These are phyloP conservation scores for Mycena galericulata DNA, from an alignment of 768 basidiomycete species.

Conservation along the genomic window DNA sequence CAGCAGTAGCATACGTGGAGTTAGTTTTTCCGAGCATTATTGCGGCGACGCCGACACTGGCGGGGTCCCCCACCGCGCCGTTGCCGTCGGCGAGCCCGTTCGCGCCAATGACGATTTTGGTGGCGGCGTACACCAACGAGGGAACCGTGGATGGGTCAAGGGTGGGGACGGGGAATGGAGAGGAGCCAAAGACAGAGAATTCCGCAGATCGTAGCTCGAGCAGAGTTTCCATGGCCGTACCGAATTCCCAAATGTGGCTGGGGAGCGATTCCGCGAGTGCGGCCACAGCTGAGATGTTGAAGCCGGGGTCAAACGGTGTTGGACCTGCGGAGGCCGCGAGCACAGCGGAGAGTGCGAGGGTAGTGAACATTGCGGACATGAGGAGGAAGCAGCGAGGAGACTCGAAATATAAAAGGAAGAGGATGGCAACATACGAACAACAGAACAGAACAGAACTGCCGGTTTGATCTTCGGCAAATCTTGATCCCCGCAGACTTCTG, in stretches of 20 bases:
- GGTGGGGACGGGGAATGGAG: background rate
- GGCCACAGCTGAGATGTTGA: background rate
- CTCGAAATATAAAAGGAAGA: too few relatives aligned
- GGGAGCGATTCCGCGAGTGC: background rate
- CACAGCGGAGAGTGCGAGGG: too few relatives aligned
- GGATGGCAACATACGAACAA: too few relatives aligned
- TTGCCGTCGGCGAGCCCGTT: background rate
- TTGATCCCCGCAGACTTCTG: too few relatives aligned
- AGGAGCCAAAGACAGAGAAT: background rate
- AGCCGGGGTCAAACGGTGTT: background rate
- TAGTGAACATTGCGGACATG: too few relatives aligned
- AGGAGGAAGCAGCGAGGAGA: too few relatives aligned
- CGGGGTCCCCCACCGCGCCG: background rate
- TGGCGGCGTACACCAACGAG: background rate
- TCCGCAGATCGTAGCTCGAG: background rate
- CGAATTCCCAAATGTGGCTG: background rate
- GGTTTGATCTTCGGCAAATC: too few relatives aligned
- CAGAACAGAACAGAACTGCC: too few relatives aligned
- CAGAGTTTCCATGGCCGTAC: background rate
- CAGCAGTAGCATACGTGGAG: background rate
- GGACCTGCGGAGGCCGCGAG: too few relatives aligned
- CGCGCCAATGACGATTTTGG: background rate
- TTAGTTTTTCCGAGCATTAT: background rate
- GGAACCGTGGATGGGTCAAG: background rate
- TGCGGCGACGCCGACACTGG: background rate